Conservation (phyloP, 305 asterid species). For the Fraxinus greggii region DNA sequence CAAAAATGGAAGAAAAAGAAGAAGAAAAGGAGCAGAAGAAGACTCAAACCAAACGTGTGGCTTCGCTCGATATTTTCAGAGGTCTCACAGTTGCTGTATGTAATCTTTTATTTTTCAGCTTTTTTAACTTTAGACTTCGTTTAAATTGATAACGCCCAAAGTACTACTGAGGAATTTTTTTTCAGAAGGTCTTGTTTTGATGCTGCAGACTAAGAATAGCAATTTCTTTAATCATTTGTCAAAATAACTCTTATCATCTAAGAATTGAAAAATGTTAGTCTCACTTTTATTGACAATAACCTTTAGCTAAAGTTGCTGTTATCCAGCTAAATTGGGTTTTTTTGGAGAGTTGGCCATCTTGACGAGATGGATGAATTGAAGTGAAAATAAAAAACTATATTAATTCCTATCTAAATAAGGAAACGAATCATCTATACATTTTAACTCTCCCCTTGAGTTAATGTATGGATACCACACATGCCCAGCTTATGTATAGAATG, state of each 20-base stretch:
- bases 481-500: background rate
- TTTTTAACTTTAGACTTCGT: background rate
- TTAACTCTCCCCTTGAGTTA: background rate
- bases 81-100: conserved; percentile 80
- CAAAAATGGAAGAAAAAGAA: conserved; percentile 28
- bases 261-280: background rate
- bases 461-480: background rate
- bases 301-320: background rate
- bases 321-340: background rate
- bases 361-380: background rate
- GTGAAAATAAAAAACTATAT: background rate
- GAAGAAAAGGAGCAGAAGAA: conserved; percentile 10
- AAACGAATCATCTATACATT: background rate
- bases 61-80: conserved; percentile 70
- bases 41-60: conserved; percentile 47
- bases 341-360: background rate
- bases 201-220: background rate
- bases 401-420: background rate
- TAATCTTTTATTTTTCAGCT: background rate
- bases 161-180: background rate
- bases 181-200: background rate
- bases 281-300: background rate
- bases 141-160: background rate
- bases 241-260: background rate
- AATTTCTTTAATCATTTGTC: background rate